Evolutionary conservation across 305 asterid genomes (phyloP), one percentile per base, ranked within the genome.

Genomic region (Solanum aculeatissimum): DNA sequence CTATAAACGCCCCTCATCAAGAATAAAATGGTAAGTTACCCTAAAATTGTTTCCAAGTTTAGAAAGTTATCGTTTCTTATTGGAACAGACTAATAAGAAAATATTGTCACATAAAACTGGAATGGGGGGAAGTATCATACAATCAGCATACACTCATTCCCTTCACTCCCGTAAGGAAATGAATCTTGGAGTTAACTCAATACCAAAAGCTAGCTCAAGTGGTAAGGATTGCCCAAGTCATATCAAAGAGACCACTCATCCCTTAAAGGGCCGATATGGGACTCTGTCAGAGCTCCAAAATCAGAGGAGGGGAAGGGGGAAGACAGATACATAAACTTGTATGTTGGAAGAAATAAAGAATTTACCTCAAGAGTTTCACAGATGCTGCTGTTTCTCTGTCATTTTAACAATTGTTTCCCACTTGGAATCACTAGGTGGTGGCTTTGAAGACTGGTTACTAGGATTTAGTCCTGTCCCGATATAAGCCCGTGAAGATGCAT

Each of bases 371-470:
- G 10, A 40, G 53, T 70, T 40, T 85, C 78, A 85, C 54, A 85
- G 68, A 84, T 86, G 87, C 2, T 85, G 90, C 62, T 87, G 89
- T 82, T 65, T 85, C 86, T 89, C 90, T 49, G 90, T 85, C 57
- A 92, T 89, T 88, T 86, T 92, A 81, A 91, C 91, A 40, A 85
- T 82, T 78, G 91, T 89, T 87, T 91, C 92, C 93, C 91, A 91
- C 87, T 87, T 89, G 63, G 90, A 79, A 85, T 88, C 87, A 10
- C 75, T 75, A 25, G 84, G 82, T 18, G 82, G 86, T 83, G 89
- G 82, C 92, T 86, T 92, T 43, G 63, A 74, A 72, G 84, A 81
- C 72, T 86, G 88, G 75, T 87, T 85, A 83, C 58, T 88, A 47
- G 86, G 84, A 84, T 53, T 84, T 38, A 68, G 45, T 87, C 89